Conservation (phyloP, 805 yeast species). For the Sporopachydermia quercuum region DNA sequence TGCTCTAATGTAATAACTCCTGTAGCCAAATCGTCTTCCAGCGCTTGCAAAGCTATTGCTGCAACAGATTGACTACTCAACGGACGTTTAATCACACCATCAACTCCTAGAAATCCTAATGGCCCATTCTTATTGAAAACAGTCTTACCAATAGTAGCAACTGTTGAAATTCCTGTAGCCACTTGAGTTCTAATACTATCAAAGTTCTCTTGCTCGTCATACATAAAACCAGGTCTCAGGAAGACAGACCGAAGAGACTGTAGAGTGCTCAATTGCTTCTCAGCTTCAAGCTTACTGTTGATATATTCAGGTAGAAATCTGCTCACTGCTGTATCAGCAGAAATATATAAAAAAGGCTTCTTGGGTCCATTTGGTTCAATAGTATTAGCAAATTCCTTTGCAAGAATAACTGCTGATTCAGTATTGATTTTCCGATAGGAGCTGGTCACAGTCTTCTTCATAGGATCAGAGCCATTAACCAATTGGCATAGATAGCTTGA, state of each 20-base stretch:
- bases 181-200: slow-evolving; percentile 11
- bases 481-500: slow-evolving; percentile 4
- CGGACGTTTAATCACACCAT: slow-evolving; percentile 42
- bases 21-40: slow-evolving; percentile 31
- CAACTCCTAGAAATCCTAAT: slow-evolving; percentile 24
- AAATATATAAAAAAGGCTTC: slow-evolving; percentile 49
- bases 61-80: slow-evolving; percentile 61
- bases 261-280: slow-evolving; percentile 32
- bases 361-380: slow-evolving; percentile 9
- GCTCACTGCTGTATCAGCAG: slow-evolving; percentile 66
- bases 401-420: slow-evolving; percentile 52
- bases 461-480: slow-evolving; percentile 46
- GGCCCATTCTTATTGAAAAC: slow-evolving; percentile 28
- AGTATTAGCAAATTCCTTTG: slow-evolving; percentile 32
- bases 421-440: slow-evolving; percentile 53
- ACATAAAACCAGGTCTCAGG: slow-evolving; percentile 77
- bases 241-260: slow-evolving; percentile 43
- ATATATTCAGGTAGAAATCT: slow-evolving; percentile 59
- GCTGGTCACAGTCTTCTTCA: slow-evolving; percentile 28
- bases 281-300: slow-evolving; percentile 66
- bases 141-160: slow-evolving; percentile 26
- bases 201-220: slow-evolving; percentile 27
- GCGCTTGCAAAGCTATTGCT: slow-evolving; percentile 34
- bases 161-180: slow-evolving; percentile 27
- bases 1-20: slow-evolving; percentile 51